A percentile compares a stretch with the other conserved stretches of the same genome.
These are phyloP conservation scores for Gilbertella persicaria DNA, from an alignment of 371 early-diverging fungal genomes.

Conservation along the genomic window DNA sequence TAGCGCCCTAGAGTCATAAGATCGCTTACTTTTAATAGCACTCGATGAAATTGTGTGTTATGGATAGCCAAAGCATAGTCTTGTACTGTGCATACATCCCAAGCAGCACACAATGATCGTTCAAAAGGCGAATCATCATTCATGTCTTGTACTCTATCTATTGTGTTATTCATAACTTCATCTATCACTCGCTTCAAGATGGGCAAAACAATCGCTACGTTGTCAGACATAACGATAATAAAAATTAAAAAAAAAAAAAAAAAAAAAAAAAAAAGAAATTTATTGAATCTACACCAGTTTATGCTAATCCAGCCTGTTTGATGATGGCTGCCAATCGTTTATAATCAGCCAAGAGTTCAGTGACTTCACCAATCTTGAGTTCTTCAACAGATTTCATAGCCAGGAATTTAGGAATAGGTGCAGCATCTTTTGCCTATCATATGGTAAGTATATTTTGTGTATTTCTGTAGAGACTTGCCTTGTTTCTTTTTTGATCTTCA, in stretches of 20 bases:
- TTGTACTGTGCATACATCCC: constrained; percentile 43
- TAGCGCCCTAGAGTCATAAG: background rate
- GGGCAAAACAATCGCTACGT: constrained; percentile 25
- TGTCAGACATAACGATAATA: background rate
- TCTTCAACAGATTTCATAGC: constrained; percentile 36
- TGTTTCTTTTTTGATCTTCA: constrained; percentile 9
- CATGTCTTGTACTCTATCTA: constrained; percentile 19
- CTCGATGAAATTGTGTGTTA: constrained; percentile 29
- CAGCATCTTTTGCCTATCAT: constrained; percentile 6
- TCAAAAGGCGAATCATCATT: constrained; percentile 48
- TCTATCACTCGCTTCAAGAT: constrained; percentile 39
- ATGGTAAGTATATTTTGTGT: background rate
- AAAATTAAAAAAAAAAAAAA: background rate
- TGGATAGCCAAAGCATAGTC: constrained; percentile 35
- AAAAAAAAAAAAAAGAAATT: too few relatives aligned
- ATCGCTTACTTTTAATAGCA: constrained; percentile 36
- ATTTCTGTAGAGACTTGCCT: background rate
- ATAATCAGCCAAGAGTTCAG: constrained; percentile 34
- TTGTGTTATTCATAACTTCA: constrained; percentile 23
- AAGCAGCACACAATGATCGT: constrained; percentile 43
- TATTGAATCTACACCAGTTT: constrained; percentile 2
- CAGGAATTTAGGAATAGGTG: constrained; percentile 27
- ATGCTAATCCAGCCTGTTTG: constrained; percentile 32
- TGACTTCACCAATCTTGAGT: constrained; percentile 30
- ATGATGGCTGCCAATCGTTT: constrained; percentile 39